Base-by-base conservation (phyloP, 768 basidiomycete genomes). In the Suillus weaverae region DNA sequence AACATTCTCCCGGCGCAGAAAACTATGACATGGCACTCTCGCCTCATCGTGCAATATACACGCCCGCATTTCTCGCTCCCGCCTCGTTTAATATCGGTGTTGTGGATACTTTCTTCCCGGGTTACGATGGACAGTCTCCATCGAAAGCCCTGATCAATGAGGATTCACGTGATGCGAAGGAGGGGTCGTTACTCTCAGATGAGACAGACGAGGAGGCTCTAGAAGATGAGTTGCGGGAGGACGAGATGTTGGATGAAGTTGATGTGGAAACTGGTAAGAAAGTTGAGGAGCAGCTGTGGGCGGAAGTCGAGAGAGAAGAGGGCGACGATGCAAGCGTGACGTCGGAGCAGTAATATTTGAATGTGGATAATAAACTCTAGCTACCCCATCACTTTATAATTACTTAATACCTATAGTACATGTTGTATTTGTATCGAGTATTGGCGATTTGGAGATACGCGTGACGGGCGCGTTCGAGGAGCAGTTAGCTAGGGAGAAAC, bases 231-330 rank as follows among this genome's bases (percentile, higher is more conserved):
- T 66, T 86, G 56, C 60, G 71, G 26, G 81, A 81, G 9, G 86
- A 87, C 36, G 77, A 71, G 7, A 68, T 70, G 26, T 68, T 83
- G 53, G 82, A 87, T 39, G 61, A 70, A 33, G 43, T 51, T 61
- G 85, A 87, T 64, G 55, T 63, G 38, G 64, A 64, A 35, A 41
- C 66, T 16, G 81, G 78, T 30, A 69, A 64, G 38, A 65, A 61
- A 26, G 78, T 81, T 61, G 84, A 88, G 72, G 66, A 69, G 18
- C 41, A 63, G n/a, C 72, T 85, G 32, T 86, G 83, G 85, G 70
- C 36, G 0, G 62, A 64, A 11, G 62, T 85, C 79, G 82, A 69
- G 22, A 65, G 26, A 46, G 7, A 44, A 56, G 68, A 65, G 61
- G 16, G 60, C 64, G 60, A 38, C 9, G 55, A 56, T 38, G 22